These are phyloP conservation scores for Beauveria australis DNA, from an alignment of 2,329 filamentous ascomycete genomes.

Conservation along the genomic window DNA sequence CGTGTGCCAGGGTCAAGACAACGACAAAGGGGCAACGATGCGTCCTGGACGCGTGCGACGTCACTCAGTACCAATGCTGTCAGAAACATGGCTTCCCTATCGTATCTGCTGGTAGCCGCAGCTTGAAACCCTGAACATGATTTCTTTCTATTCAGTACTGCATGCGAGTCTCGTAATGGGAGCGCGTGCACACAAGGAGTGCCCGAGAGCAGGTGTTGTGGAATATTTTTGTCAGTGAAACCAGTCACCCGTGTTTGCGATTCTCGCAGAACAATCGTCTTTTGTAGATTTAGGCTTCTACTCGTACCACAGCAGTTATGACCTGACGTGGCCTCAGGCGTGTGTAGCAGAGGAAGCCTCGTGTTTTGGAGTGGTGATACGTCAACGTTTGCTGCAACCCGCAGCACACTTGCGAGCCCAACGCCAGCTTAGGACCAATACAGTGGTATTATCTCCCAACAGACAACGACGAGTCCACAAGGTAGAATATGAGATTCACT, in stretches of 20 bases:
- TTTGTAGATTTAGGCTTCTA: neutral
- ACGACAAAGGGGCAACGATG: neutral
- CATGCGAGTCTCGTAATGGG: neutral
- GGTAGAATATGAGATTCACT: neutral
- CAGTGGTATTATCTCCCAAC: neutral
- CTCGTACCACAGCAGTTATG: neutral
- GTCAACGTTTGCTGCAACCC: neutral
- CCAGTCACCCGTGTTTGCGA: neutral
- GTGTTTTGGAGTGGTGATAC: neutral
- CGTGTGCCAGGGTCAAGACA: neutral
- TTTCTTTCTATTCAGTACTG: too few relatives aligned
- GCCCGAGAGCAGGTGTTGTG: neutral
- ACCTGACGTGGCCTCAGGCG: neutral
- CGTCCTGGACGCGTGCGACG: neutral
- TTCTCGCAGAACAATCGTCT: neutral
- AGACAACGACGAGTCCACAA: neutral
- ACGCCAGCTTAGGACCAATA: neutral
- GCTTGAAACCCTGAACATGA: neutral
- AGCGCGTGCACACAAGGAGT: neutral
- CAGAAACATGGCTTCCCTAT: neutral
- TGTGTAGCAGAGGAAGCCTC: neutral
- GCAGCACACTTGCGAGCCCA: neutral
- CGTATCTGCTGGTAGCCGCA: constrained; percentile 5
- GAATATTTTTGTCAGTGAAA: neutral
- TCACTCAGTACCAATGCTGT: neutral